Evolutionary conservation across 2,329 filamentous ascomycete genomes (phyloP), one percentile per base, ranked within the genome.

Genomic region (Bipolaris sorokiniana): DNA sequence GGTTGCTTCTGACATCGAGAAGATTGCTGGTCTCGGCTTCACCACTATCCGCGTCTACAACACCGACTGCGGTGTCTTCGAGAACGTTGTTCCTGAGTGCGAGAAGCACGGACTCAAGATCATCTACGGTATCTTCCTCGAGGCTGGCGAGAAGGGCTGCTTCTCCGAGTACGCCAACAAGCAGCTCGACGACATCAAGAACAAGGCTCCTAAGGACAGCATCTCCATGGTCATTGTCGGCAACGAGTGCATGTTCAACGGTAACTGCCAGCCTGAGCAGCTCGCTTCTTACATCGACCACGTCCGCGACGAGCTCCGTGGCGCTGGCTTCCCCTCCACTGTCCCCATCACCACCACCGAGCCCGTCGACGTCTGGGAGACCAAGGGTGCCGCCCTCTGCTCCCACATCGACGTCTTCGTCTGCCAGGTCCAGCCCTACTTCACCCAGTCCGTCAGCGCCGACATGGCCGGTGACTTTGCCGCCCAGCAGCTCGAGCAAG

Each of bases 351-450:
- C 92, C 75, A 96, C 92, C 69, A 90, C 93, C 62, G 94, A 98
- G 82, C 88, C 93, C 53, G 85, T 96, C 69, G 85, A 88, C 78
- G 83, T 89, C 75, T 92, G 92, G 86, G 81, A 91, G 79, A 66
- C 80, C 50, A 82, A 88, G 63, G 84, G 83, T 54, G 69, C 74
- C 31, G 78, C 61, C 47, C 84, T 97, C 61, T 97, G 94, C 84
- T 69, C 72, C 34, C 84, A 83, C 69, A 83, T 97, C 57, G 92
- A 97, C 74, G 82, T 96, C 60, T 84, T 91, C 36, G 90, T 89
- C 78, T 88, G 87, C 78, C 97, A 97, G 84, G 87, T 96, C 71
- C 93, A 98, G 82, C 88, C 93, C 67, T 97, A 90, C 89, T 98
- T 97, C 89, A 96, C 96, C 83, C 75, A 86, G 44, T 80, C 84